Conservation (phyloP, 2,329 filamentous ascomycete species). For the Rhinocladiella similis region DNA sequence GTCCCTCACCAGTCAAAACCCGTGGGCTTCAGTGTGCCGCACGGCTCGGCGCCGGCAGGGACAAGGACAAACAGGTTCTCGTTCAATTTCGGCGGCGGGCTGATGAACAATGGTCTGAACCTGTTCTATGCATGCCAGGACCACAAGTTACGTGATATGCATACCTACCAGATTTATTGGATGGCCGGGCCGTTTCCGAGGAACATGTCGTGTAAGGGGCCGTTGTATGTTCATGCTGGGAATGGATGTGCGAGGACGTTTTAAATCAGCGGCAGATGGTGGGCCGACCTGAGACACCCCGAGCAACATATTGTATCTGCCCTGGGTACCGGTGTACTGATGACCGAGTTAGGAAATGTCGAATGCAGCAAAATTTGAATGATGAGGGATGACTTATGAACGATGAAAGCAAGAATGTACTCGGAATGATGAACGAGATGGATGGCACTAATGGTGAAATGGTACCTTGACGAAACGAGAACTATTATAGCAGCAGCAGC, state of each 20-base stretch:
- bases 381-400: no score
- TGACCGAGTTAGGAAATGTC: no score
- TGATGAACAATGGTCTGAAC: constrained; percentile 9
- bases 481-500: no score
- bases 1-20: constrained; percentile 4
- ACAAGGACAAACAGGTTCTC: constrained; percentile 8
- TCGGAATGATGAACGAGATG: no score
- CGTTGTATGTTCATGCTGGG: neutral
- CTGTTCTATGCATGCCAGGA: constrained; percentile 17
- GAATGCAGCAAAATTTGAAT: no score
- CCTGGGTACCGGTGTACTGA: no score
- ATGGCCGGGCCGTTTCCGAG: neutral
- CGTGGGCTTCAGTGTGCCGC: constrained; percentile 16
- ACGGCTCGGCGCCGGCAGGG: constrained; percentile 6
- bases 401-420: no score
- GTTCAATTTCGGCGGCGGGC: constrained; percentile 2
- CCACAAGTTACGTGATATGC: neutral
- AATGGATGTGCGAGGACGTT: neutral
- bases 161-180: constrained; percentile 18
- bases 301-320: no score
- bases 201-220: constrained; percentile 7
- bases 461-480: no score
- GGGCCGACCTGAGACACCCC: no score
- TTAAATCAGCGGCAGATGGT: no score
- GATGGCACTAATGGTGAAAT: no score